Base-by-base conservation (phyloP, 164 flowering plant genomes). In the Houttuynia cordata region DNA sequence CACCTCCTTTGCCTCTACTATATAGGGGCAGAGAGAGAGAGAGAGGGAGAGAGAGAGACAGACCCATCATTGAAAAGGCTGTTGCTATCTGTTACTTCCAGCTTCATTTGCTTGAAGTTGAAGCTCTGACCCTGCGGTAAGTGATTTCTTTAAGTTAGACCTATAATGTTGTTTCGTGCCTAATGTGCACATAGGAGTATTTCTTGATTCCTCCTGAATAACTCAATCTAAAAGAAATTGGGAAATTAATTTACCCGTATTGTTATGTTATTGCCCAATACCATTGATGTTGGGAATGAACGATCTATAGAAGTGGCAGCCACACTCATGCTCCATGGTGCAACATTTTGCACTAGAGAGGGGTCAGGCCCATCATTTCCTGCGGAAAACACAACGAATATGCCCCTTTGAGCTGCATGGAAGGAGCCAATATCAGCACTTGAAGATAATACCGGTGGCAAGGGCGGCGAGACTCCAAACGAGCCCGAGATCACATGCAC, bases 251-350 rank as follows among this genome's bases (percentile, higher is more conserved):
- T 50, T 73, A 86, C 92, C 81, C 51, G 56, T 64, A 86, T 22
- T 17, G 73, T 55, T 51, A 74, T 24, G 52, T 64, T 68, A 6
- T 62, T 68, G 30, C 77, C 74, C 24, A 81, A 18, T 1, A 69
- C 4, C 21, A 87, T 70, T 53, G 62, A 54, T 10, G 88, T 76
- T 0, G 84, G 83, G 64, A 83, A 87, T 1, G 70, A 60, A 12
- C 95, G 75, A 60, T 87, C 95, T 20, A 83, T 68, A 1, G 83
- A 51, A 0, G 90, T 73, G 51, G 88, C 91, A 25, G 83, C 91
- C 0, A 87, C 88, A 41, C 74, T 79, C 1, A 79, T 59, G 52
- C 76, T 61, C 95, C 91, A 87, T 1, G 95, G 95, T 0, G 79
- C 68, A 21, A 87, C 85, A 68, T 87, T 87, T 34, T 47, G 22